phyloP scores from a whole-genome alignment of 225 moss, liverwort and hornwort species.

The Anthoceros angustus region DNA sequence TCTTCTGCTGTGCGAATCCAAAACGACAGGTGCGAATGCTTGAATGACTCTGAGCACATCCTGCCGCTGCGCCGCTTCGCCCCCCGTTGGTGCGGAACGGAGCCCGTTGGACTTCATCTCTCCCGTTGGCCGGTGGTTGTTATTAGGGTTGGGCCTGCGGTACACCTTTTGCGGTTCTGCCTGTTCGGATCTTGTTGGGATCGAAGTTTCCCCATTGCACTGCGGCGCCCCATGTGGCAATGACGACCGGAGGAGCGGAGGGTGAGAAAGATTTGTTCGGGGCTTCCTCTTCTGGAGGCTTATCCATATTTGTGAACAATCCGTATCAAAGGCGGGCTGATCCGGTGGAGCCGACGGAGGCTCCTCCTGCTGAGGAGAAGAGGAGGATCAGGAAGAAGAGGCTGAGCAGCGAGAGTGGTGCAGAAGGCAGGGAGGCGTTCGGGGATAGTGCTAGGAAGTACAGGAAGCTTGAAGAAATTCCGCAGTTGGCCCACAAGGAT shows the following conservation, averaged over 20 bases:
- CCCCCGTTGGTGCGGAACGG: background rate
- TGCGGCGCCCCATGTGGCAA: background rate
- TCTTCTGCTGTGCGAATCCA: background rate
- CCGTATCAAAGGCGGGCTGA: constrained; percentile 39
- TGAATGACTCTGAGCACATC: background rate
- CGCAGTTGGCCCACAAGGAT: background rate
- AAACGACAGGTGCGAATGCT: too few species aligned
- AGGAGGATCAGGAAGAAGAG: constrained; percentile 5
- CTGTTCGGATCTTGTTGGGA: background rate
- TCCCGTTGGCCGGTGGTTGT: background rate
- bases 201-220: background rate
- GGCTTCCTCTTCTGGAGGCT: constrained; percentile 44
- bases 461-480: constrained; percentile 6
- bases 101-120: background rate
- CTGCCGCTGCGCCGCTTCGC: background rate
- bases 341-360: constrained; percentile 5
- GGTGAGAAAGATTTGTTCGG: constrained; percentile 56
- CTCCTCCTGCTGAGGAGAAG: background rate
- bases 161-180: background rate
- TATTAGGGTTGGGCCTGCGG: background rate
- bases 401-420: background rate
- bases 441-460: background rate
- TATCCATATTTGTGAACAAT: constrained; percentile 77
- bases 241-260: constrained; percentile 12
- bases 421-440: background rate